Evolutionary conservation across 2,329 filamentous ascomycete species (phyloP).

Genomic region (Phoma sp.): DNA sequence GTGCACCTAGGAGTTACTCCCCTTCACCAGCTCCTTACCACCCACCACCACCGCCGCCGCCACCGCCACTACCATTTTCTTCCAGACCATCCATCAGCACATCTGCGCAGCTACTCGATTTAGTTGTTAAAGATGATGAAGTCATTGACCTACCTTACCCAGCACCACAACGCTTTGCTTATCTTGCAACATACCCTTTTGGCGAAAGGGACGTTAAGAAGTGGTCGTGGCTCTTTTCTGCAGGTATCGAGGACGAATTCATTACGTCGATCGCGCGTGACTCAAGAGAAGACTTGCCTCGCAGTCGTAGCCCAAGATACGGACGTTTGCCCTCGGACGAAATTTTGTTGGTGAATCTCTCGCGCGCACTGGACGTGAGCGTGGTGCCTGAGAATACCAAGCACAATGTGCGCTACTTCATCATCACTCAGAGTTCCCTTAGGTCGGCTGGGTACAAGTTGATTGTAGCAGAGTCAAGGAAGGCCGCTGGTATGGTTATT

Average conservation of each 20-base stretch:
- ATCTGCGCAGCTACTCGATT: slow-evolving; percentile 23
- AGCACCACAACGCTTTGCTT: slow-evolving; percentile 16
- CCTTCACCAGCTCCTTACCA: no score
- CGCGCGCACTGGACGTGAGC: slow-evolving; percentile 24
- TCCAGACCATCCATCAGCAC: slow-evolving; percentile 12
- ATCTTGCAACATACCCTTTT: slow-evolving; percentile 34
- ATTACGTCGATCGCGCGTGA: slow-evolving; percentile 8
- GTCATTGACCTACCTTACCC: slow-evolving; percentile 26
- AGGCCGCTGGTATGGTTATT: slow-evolving; percentile 31
- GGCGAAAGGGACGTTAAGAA: slow-evolving; percentile 32
- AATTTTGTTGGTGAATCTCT: slow-evolving; percentile 27
- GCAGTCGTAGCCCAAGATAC: slow-evolving; percentile 14
- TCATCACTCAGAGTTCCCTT: slow-evolving; percentile 25
- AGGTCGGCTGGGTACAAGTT: slow-evolving; percentile 18
- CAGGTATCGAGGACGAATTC: slow-evolving; percentile 24
- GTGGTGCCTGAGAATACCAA: slow-evolving; percentile 24
- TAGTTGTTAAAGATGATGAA: slow-evolving; percentile 25
- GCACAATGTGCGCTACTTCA: slow-evolving; percentile 20
- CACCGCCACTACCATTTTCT: not conserved
- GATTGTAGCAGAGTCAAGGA: slow-evolving; percentile 31
- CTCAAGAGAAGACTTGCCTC: slow-evolving; percentile 1
- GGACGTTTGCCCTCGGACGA: slow-evolving; percentile 10
- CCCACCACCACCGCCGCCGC: not conserved
- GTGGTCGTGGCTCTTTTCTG: slow-evolving; percentile 28
- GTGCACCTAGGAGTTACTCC: no score